Percentiles rank a stretch among this genome's conserved stretches.
Conservation (phyloP, 768 basidiomycete genomes). For the Ramaria sp. region DNA sequence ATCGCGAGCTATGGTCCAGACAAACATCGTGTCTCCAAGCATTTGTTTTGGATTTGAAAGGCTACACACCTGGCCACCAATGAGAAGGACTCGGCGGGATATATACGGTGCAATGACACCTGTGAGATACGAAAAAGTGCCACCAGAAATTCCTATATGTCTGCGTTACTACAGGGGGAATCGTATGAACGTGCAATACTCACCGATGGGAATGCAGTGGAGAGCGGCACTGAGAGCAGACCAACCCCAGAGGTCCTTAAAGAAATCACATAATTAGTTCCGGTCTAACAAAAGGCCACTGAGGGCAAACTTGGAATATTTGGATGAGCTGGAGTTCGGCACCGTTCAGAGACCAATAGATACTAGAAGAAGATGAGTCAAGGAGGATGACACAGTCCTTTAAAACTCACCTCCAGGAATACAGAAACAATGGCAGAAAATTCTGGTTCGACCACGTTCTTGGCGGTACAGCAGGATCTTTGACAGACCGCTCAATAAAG, state of each 20-base stretch:
- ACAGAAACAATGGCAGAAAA: slow-evolving; percentile 5
- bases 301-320: slow-evolving; percentile 5
- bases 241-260: slow-evolving; percentile 7
- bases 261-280: not conserved
- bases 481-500: slow-evolving; percentile 19
- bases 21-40: not conserved
- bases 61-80: slow-evolving; percentile 2
- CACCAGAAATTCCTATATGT: not conserved
- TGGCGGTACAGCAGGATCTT: slow-evolving; percentile 7
- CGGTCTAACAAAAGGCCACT: not conserved
- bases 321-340: slow-evolving; percentile 5
- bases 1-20: slow-evolving; percentile 21
- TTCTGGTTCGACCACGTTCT: slow-evolving; percentile 6
- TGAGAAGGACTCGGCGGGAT: not conserved
- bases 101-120: slow-evolving; percentile 1
- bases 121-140: not conserved
- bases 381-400: not conserved
- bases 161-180: not conserved
- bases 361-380: not conserved
- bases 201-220: slow-evolving; percentile 5
- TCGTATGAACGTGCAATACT: not conserved
- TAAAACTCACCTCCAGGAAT: slow-evolving; percentile 1
- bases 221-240: slow-evolving; percentile 5
- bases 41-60: not conserved
- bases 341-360: slow-evolving; percentile 4